phyloP scores from a whole-genome alignment of 73 alveolate species.

The Tetrahymena elliotti region DNA sequence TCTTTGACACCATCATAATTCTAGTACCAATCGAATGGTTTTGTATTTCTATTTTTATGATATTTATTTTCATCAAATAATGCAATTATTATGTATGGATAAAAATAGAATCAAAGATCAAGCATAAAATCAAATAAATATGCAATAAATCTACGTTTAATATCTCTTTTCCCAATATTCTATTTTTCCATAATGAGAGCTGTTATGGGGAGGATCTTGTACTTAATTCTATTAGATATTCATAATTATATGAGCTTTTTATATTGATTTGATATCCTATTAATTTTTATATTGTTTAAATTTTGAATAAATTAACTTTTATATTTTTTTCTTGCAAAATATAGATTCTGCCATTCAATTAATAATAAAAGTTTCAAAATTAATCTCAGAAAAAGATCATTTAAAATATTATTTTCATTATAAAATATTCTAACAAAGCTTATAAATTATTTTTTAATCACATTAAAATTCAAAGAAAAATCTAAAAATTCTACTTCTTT shows the following conservation, averaged over 20 bases:
- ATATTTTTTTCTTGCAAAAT: background rate
- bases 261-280: background rate
- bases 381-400: too few relatives aligned
- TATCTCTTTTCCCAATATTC: constrained; percentile 47
- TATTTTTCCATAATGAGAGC: constrained; percentile 32
- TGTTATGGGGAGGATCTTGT: background rate
- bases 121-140: background rate
- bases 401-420: too few relatives aligned
- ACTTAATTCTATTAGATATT: background rate
- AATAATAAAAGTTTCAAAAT: background rate
- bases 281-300: background rate
- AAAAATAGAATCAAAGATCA: background rate
- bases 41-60: constrained; percentile 29
- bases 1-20: constrained; percentile 47
- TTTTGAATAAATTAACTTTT: background rate
- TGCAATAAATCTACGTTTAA: background rate
- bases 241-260: background rate
- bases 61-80: background rate
- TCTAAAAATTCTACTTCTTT: too few relatives aligned
- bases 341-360: background rate
- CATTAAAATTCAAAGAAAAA: too few relatives aligned
- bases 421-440: too few relatives aligned
- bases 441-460: too few relatives aligned
- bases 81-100: background rate
- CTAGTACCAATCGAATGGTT: constrained; percentile 52